These are phyloP conservation scores for Nicotiana otophora DNA, from an alignment of 257 asterid species.

Conservation along the genomic window DNA sequence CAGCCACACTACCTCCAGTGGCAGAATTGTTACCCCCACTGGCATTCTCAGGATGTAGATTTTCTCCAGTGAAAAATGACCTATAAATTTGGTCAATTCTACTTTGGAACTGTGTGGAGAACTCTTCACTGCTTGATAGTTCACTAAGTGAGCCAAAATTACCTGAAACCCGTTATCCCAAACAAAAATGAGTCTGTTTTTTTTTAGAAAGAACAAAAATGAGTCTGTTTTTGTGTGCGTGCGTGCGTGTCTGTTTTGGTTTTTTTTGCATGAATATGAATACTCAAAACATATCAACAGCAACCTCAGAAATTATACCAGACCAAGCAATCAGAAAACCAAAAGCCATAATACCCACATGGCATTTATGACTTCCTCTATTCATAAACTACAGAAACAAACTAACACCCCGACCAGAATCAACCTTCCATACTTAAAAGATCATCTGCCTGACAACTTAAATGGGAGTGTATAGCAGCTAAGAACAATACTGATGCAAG, in stretches of 20 bases:
- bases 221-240: no score
- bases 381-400: background rate
- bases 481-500: background rate
- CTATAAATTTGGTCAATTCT: constrained; percentile 58
- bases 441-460: background rate
- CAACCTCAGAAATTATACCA: background rate
- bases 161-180: constrained; percentile 32
- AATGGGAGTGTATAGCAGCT: background rate
- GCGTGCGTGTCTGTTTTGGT: background rate
- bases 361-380: background rate
- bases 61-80: constrained; percentile 46
- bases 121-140: constrained; percentile 36
- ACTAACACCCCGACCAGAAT: background rate
- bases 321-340: background rate
- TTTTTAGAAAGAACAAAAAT: background rate
- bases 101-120: constrained; percentile 36
- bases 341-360: background rate
- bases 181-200: background rate
- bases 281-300: background rate
- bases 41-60: constrained; percentile 19
- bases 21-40: constrained; percentile 17
- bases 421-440: background rate
- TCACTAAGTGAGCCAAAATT: constrained; percentile 29
- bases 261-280: background rate
- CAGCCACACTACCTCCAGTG: constrained; percentile 25